These are phyloP conservation scores for Allium fistulosum DNA, from an alignment of 106 monocot species.

Conservation along the genomic window DNA sequence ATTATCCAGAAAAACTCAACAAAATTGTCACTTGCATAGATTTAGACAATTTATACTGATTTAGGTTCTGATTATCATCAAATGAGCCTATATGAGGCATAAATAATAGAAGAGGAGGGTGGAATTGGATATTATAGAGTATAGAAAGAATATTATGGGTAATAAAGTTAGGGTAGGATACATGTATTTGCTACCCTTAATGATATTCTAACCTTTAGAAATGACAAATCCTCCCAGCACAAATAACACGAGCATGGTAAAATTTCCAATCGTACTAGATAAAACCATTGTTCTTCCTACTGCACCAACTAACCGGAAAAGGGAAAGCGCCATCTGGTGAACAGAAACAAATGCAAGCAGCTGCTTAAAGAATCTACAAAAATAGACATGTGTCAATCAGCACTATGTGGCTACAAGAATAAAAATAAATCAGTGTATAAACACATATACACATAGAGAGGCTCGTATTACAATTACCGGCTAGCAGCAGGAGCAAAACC, in stretches of 20 bases:
- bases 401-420: background rate
- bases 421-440: background rate
- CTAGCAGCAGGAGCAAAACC: conserved; percentile 23
- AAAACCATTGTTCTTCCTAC: conserved; percentile 51
- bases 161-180: too few relatives aligned
- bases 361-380: conserved; percentile 58
- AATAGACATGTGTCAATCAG: background rate
- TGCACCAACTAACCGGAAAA: conserved; percentile 61
- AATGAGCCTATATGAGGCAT: too few relatives aligned
- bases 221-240: conserved; percentile 75
- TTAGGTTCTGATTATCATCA: too few relatives aligned
- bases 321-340: conserved; percentile 41
- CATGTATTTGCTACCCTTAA: too few relatives aligned
- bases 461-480: background rate
- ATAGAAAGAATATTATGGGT: too few relatives aligned
- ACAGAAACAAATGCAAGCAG: conserved; percentile 35
- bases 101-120: too few relatives aligned
- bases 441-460: background rate
- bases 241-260: conserved; percentile 47
- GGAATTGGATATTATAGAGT: too few relatives aligned
- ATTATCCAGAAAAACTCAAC: too few relatives aligned
- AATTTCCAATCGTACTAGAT: conserved; percentile 49
- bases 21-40: too few relatives aligned
- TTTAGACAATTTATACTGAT: too few relatives aligned
- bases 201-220: conserved; percentile 36